Percentiles rank a stretch among this genome's conserved stretches.
phyloP scores from a whole-genome alignment of 2,329 filamentous ascomycete species.

The Erysiphe neolycopersici region DNA sequence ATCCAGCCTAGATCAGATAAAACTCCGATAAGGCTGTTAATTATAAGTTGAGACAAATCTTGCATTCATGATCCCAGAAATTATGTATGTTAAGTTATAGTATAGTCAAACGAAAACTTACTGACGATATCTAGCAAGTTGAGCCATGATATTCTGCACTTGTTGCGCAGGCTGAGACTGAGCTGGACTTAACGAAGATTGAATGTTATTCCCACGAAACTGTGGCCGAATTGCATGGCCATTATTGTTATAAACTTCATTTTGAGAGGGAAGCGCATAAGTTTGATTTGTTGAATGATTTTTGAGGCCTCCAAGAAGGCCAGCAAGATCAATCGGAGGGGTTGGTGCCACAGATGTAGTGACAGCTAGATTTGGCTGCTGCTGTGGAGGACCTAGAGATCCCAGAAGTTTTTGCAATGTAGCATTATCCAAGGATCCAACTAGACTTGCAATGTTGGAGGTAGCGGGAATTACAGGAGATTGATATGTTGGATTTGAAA shows the following conservation, averaged over 20 bases:
- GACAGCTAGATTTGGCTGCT: slow-evolving; percentile 1
- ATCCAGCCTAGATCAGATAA: not conserved
- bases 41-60: not conserved
- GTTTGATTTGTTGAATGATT: slow-evolving; percentile 12
- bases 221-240: slow-evolving; percentile 7
- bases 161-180: slow-evolving; percentile 20
- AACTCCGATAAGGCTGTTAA: not conserved
- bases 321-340: slow-evolving; percentile 12
- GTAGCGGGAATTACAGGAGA: slow-evolving; percentile 13
- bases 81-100: not conserved
- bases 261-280: slow-evolving; percentile 4
- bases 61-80: not conserved
- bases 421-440: slow-evolving; percentile 39
- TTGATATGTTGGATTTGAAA: slow-evolving; percentile 15
- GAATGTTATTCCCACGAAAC: slow-evolving; percentile 7
- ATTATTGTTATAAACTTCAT: slow-evolving; percentile 6
- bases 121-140: slow-evolving; percentile 37
- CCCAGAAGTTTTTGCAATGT: slow-evolving; percentile 45
- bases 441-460: slow-evolving; percentile 33
- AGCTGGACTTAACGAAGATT: slow-evolving; percentile 10
- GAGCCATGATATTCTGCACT: slow-evolving; percentile 49
- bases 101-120: slow-evolving; percentile 8
- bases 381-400: slow-evolving; percentile 19
- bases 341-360: slow-evolving; percentile 12
- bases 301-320: slow-evolving; percentile 11